A percentile compares a stretch with the other conserved stretches of the same genome.
These are phyloP conservation scores for Metarhizium rileyi DNA, from an alignment of 2,329 filamentous ascomycete species.

Conservation along the genomic window DNA sequence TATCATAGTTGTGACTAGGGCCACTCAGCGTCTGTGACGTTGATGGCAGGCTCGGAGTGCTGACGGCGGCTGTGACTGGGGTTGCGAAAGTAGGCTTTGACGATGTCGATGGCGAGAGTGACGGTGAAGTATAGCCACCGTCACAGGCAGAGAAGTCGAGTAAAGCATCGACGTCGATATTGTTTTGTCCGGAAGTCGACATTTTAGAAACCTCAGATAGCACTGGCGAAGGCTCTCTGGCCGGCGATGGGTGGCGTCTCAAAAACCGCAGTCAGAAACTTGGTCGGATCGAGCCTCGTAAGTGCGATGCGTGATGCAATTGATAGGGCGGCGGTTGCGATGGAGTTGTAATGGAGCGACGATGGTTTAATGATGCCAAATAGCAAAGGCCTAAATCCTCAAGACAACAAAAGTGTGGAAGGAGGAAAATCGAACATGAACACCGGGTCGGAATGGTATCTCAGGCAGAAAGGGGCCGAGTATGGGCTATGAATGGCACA, in stretches of 20 bases:
- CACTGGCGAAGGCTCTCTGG: constrained; percentile 1
- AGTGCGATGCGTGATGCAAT: background rate
- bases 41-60: constrained; percentile 45
- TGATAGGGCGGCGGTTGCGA: background rate
- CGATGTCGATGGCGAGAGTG: constrained; percentile 43
- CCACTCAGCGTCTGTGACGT: constrained; percentile 57
- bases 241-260: constrained; percentile 1
- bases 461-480: constrained; percentile 18
- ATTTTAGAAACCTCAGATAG: constrained; percentile 15
- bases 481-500: constrained; percentile 24
- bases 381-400: background rate
- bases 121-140: constrained; percentile 46
- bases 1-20: constrained; percentile 90
- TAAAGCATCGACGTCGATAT: constrained; percentile 46
- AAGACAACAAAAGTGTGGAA: constrained; percentile 3
- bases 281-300: background rate
- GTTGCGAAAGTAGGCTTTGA: constrained; percentile 45
- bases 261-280: constrained; percentile 3
- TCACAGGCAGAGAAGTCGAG: constrained; percentile 57
- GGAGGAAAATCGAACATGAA: constrained; percentile 8
- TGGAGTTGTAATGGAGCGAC: background rate
- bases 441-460: constrained; percentile 11
- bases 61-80: constrained; percentile 41
- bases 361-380: background rate
- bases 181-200: constrained; percentile 33